A percentile compares a stretch with the other conserved stretches of the same genome.
Evolutionary conservation across 129 eudicot species (phyloP).

Genomic region (Oenanthe sinensis): DNA sequence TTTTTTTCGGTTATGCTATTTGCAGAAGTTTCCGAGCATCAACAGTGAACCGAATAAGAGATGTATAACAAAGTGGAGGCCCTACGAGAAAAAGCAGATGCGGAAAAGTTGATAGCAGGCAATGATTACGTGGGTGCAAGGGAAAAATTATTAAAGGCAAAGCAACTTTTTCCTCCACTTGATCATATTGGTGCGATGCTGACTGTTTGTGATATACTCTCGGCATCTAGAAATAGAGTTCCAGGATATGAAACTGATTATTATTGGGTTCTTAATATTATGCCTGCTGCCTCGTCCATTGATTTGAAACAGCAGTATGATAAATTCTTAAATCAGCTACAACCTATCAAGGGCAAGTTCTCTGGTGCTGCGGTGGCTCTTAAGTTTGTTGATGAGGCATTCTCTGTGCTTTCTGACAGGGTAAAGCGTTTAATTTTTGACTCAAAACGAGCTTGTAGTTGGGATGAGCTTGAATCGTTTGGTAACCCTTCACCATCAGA

Average conservation of each 20-base stretch:
- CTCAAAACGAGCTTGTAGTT: conserved; percentile 38
- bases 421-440: conserved; percentile 45
- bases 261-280: conserved; percentile 58
- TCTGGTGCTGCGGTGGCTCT: conserved; percentile 50
- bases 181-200: conserved; percentile 47
- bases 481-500: neutral
- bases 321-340: conserved; percentile 34
- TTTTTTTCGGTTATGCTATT: conserved; percentile 8
- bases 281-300: conserved; percentile 34
- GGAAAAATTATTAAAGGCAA: conserved; percentile 38
- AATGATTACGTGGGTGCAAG: conserved; percentile 46
- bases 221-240: conserved; percentile 32
- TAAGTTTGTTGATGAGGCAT: conserved; percentile 43
- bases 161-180: conserved; percentile 40
- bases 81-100: conserved; percentile 44
- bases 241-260: conserved; percentile 46
- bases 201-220: conserved; percentile 43
- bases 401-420: conserved; percentile 43
- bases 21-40: conserved; percentile 12
- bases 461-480: conserved; percentile 36
- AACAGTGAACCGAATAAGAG: conserved; percentile 17
- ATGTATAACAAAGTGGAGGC: conserved; percentile 45
- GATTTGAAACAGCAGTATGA: conserved; percentile 37
- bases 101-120: conserved; percentile 36
- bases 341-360: conserved; percentile 49